These are phyloP conservation scores for Lodderomyces parapsilosis DNA, from an alignment of 1,139 yeast genomes.

Conservation along the genomic window DNA sequence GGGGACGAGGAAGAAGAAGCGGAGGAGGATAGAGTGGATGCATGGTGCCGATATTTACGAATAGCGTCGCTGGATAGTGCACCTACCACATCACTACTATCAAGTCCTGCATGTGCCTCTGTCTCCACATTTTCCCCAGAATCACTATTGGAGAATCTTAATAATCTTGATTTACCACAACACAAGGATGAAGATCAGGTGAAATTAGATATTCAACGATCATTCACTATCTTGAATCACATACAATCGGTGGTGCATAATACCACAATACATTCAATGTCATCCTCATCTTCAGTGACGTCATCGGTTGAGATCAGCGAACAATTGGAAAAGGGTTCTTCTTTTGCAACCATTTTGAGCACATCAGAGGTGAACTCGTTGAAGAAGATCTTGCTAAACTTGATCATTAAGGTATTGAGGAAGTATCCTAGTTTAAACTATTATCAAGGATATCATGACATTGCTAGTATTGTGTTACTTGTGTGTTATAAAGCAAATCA, in stretches of 20 bases:
- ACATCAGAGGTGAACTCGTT: constrained; percentile 30
- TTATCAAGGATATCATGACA: constrained; percentile 92
- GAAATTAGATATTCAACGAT: constrained; percentile 68
- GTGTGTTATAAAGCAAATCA: constrained; percentile 35
- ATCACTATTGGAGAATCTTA: constrained; percentile 22
- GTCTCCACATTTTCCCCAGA: constrained; percentile 11
- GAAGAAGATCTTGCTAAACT: constrained; percentile 41
- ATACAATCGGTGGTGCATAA: constrained; percentile 23
- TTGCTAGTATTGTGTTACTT: constrained; percentile 67
- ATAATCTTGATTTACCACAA: constrained; percentile 32
- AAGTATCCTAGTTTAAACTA: constrained; percentile 64
- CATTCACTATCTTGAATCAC: constrained; percentile 50
- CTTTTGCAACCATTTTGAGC: constrained; percentile 37
- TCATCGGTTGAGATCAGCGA: constrained; percentile 11
- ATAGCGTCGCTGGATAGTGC: background rate
- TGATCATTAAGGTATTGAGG: constrained; percentile 58
- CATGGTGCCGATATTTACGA: constrained; percentile 1
- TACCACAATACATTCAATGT: constrained; percentile 5
- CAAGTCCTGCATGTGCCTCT: constrained; percentile 4
- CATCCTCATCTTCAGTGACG: background rate
- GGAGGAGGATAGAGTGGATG: background rate
- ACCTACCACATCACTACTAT: constrained; percentile 10
- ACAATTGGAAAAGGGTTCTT: constrained; percentile 12
- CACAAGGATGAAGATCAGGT: constrained; percentile 83
- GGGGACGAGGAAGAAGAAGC: constrained; percentile 6